phyloP scores from a whole-genome alignment of 805 yeast genomes.

The Sugiyamaella chiloensis region DNA sequence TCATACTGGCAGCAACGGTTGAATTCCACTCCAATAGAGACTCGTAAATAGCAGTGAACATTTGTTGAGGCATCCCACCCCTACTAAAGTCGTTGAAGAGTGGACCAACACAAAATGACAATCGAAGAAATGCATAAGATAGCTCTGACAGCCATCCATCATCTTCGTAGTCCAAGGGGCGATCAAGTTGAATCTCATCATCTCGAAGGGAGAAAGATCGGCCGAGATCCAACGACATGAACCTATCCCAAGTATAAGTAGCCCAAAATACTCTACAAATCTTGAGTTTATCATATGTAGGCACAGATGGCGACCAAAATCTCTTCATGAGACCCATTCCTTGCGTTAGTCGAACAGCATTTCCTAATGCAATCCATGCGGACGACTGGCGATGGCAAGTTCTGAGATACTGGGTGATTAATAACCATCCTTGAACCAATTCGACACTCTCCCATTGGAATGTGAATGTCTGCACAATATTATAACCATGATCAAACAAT shows the following conservation, averaged over 20 bases:
- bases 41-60: conserved; percentile 13
- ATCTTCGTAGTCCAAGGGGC: conserved; percentile 25
- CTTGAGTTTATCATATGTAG: conserved; percentile 41
- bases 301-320: conserved; percentile 10
- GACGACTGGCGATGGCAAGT: conserved; percentile 45
- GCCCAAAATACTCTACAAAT: conserved; percentile 54
- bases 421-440: conserved; percentile 49
- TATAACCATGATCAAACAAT: conserved; percentile 42
- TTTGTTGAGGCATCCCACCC: conserved; percentile 14
- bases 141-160: conserved; percentile 49
- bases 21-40: conserved; percentile 23
- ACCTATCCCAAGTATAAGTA: conserved; percentile 52
- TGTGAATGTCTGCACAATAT: conserved; percentile 39
- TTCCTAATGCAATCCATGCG: conserved; percentile 41
- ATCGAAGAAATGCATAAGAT: conserved; percentile 24
- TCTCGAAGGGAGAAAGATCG: conserved; percentile 39
- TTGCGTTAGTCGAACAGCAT: conserved; percentile 42
- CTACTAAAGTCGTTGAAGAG: conserved; percentile 16
- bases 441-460: conserved; percentile 54
- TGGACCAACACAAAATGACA: conserved; percentile 18
- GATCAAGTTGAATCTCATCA: conserved; percentile 34
- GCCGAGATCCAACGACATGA: conserved; percentile 53
- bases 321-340: conserved; percentile 44
- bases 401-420: conserved; percentile 44
- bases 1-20: conserved; percentile 18